Conservation (phyloP, 2,329 filamentous ascomycete species). For the Pseudocercospora macadamiae region DNA sequence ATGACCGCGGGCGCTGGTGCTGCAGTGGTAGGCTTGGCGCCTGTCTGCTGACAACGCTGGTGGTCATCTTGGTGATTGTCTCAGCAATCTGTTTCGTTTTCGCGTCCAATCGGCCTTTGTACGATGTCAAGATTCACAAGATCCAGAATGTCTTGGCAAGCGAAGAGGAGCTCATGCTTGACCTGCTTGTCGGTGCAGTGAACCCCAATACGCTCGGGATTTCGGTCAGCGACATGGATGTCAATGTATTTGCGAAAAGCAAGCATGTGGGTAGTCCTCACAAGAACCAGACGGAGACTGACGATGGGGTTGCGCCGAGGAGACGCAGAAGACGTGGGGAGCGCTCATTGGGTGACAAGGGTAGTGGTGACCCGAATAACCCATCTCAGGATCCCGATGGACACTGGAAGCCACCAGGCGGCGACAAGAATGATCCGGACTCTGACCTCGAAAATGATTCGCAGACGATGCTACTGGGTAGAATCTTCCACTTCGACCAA, state of each 20-base stretch:
- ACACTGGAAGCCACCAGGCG: constrained; percentile 31
- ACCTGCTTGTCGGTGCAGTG: constrained; percentile 81
- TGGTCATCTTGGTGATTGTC: constrained; percentile 80
- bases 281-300: constrained; percentile 11
- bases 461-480: constrained; percentile 89
- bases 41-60: constrained; percentile 79
- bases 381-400: constrained; percentile 29
- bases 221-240: constrained; percentile 80
- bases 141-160: constrained; percentile 91
- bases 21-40: constrained; percentile 71
- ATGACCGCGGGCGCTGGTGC: constrained; percentile 20
- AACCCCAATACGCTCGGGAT: constrained; percentile 94
- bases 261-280: constrained; percentile 69
- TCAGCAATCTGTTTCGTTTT: constrained; percentile 87
- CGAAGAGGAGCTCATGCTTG: constrained; percentile 93
- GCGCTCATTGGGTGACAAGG: constrained; percentile 7
- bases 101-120: constrained; percentile 84
- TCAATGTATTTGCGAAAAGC: constrained; percentile 94
- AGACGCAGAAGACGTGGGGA: constrained; percentile 13
- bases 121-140: constrained; percentile 74
- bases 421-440: constrained; percentile 48
- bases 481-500: constrained; percentile 83
- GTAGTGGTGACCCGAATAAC: constrained; percentile 17
- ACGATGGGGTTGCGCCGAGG: background rate
- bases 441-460: constrained; percentile 60